phyloP scores from a whole-genome alignment of 371 early-diverging fungal genomes.

The Mortierella sp. region DNA sequence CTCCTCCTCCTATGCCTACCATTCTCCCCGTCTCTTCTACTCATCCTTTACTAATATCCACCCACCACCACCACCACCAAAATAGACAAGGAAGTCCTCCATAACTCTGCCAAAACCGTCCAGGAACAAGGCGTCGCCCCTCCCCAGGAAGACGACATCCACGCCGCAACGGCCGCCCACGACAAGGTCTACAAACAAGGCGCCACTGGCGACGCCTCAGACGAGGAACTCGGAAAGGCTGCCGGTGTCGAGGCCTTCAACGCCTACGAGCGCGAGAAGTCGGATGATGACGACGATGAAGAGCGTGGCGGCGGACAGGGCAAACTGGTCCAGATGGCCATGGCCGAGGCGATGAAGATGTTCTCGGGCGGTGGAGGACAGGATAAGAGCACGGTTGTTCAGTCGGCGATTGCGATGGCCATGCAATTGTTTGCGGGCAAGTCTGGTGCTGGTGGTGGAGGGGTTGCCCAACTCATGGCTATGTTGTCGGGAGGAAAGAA shows the following conservation, averaged over 20 bases:
- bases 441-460: slow-evolving; percentile 48
- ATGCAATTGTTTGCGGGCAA: slow-evolving; percentile 64
- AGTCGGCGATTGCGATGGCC: slow-evolving; percentile 67
- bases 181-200: slow-evolving; percentile 50
- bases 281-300: background rate
- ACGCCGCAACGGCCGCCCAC: slow-evolving; percentile 35
- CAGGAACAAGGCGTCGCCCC: slow-evolving; percentile 11
- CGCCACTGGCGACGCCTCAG: slow-evolving; percentile 36
- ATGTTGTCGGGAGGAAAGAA: slow-evolving; percentile 36
- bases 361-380: slow-evolving; percentile 54
- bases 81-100: slow-evolving; percentile 22
- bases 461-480: slow-evolving; percentile 14
- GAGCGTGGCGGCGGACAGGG: slow-evolving; percentile 45
- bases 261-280: slow-evolving; percentile 27
- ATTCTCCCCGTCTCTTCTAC: background rate
- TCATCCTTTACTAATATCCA: background rate
- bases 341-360: slow-evolving; percentile 65
- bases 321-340: slow-evolving; percentile 65
- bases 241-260: slow-evolving; percentile 67
- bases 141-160: slow-evolving; percentile 31
- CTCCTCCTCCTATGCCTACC: background rate
- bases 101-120: slow-evolving; percentile 11
- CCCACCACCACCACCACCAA: background rate
- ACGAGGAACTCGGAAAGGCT: slow-evolving; percentile 65
- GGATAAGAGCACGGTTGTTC: slow-evolving; percentile 59